Evolutionary conservation across 2,329 filamentous ascomycete genomes (phyloP).

Genomic region (Tolypocladium guangdongense): DNA sequence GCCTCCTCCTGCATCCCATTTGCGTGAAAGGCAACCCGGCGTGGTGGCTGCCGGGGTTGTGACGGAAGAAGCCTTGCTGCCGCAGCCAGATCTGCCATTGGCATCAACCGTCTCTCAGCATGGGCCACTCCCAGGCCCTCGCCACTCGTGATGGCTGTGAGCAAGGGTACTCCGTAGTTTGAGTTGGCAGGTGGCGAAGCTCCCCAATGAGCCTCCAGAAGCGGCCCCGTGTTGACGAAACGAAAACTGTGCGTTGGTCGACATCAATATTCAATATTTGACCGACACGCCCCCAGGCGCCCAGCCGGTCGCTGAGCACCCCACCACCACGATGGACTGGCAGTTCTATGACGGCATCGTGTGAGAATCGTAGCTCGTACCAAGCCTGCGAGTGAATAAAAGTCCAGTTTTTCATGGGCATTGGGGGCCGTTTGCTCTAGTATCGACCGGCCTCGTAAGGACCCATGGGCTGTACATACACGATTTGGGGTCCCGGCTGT

Average conservation of each 20-base stretch:
- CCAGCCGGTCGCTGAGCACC: not conserved
- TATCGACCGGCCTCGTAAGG: not conserved
- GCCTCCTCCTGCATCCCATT: not conserved
- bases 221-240: not conserved
- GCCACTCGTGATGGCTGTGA: not conserved
- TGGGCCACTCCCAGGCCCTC: not conserved
- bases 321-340: not conserved
- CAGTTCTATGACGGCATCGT: not conserved
- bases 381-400: not conserved
- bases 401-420: not conserved
- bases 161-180: not conserved
- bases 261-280: not conserved
- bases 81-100: not conserved
- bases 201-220: not conserved
- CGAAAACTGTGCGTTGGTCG: not conserved
- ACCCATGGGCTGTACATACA: not conserved
- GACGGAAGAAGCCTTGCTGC: not conserved
- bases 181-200: not conserved
- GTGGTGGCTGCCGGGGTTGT: not conserved
- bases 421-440: not conserved
- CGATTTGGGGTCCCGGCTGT: not conserved
- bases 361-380: not conserved
- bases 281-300: not conserved
- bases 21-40: not conserved
- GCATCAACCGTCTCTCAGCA: not conserved